These are phyloP conservation scores for Sarocladiaceae sp. DNA, from an alignment of 2,329 filamentous ascomycete species.

Conservation along the genomic window DNA sequence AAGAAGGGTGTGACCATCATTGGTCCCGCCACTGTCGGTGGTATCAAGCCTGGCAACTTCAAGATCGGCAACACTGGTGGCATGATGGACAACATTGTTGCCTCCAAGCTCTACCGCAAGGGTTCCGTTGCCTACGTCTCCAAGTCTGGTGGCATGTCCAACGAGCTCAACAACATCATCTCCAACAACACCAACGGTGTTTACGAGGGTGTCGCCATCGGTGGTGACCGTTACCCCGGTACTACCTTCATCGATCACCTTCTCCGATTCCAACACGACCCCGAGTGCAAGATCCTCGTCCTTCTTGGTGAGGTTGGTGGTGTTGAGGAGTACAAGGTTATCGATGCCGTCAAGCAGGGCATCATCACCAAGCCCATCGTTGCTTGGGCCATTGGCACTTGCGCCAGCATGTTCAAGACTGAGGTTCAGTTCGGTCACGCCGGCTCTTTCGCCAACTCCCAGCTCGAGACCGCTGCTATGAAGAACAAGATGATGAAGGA, in stretches of 20 bases:
- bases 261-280: conserved; percentile 91
- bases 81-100: conserved; percentile 99
- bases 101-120: conserved; percentile 99
- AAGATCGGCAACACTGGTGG: conserved; percentile 99
- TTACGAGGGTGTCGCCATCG: conserved; percentile 98
- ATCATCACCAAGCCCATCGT: conserved; percentile 97
- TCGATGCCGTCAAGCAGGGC: conserved; percentile 93
- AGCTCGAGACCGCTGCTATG: conserved; percentile 90
- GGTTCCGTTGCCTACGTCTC: conserved; percentile 98
- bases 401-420: conserved; percentile 99
- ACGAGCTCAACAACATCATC: conserved; percentile 99
- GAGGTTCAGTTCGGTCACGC: conserved; percentile 99
- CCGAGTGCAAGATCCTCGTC: conserved; percentile 94
- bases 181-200: conserved; percentile 95
- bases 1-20: conserved; percentile 99
- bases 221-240: conserved; percentile 96
- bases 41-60: conserved; percentile 98
- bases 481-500: conserved; percentile 98
- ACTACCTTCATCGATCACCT: conserved; percentile 99
- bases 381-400: conserved; percentile 98
- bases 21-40: conserved; percentile 94
- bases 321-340: conserved; percentile 99
- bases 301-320: conserved; percentile 97
- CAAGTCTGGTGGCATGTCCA: conserved; percentile 99
- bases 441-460: conserved; percentile 97